These are phyloP conservation scores for Anacardium occidentale DNA, from an alignment of 345 rosid species.

Conservation along the genomic window DNA sequence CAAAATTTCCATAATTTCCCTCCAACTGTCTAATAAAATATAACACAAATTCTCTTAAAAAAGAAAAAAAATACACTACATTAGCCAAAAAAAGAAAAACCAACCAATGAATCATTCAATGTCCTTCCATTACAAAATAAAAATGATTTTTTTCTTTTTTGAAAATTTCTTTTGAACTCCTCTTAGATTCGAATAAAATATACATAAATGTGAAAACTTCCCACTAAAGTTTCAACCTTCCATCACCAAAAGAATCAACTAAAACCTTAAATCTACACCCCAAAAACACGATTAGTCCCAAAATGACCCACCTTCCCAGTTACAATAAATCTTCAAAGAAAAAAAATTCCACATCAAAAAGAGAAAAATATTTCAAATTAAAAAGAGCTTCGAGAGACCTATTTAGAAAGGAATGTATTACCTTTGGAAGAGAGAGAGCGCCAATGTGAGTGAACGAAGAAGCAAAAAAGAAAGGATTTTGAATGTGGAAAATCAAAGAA, in stretches of 20 bases:
- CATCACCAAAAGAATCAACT: neutral
- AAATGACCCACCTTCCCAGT: slow-evolving; percentile 3
- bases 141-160: too few relatives aligned
- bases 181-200: neutral
- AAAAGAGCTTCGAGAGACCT: neutral
- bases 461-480: neutral
- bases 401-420: slow-evolving; percentile 2
- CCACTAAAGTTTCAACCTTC: slow-evolving; percentile 10
- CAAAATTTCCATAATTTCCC: neutral
- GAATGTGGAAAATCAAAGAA: neutral
- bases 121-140: too few relatives aligned
- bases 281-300: neutral
- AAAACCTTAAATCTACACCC: neutral
- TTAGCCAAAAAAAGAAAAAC: neutral
- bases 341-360: neutral
- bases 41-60: neutral
- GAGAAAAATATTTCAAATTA: neutral
- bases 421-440: slow-evolving; percentile 30
- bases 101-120: neutral
- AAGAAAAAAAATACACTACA: neutral
- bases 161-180: neutral
- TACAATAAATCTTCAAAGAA: slow-evolving; percentile 16
- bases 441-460: slow-evolving; percentile 22
- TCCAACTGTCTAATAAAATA: neutral
- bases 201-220: slow-evolving; percentile 2